Base-by-base conservation (phyloP, 305 asterid genomes). In the Solanum hybrid region DNA sequence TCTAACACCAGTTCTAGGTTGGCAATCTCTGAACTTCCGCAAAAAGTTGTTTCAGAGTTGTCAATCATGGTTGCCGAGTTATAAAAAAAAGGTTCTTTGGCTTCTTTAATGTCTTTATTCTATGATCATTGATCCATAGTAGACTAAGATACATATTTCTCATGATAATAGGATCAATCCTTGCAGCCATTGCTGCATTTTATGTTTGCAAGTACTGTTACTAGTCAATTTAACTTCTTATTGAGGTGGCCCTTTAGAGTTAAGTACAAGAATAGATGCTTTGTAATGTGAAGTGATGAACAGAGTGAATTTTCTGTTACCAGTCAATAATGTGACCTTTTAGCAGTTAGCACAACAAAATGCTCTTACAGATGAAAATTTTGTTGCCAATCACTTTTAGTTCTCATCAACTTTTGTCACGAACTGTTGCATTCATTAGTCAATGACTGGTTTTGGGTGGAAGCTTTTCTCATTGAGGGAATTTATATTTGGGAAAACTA, bases 181-280 rank as follows among this genome's bases (percentile, higher is more conserved):
- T 84, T 51, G 87, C 73, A 84, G 87, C 22, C 87, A 85, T 56
- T 85, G 88, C 88, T 85, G 76, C 76, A 85, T 85, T 31, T 20
- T 69, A 85, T 85, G 87, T 85, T 85, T 85, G 76, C 6, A 10
- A 84, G 76, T 51, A 27, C 24, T 51, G 75, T 56, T 56, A 17
- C 76, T 60, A 6, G 46, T 85, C n/a, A 31, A 32, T 85, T 85
- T 56, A 32, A 31, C 42, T 85, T 56, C n/a, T 31, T 26, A 31
- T 22, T 85, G 36, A 85, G 76, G 46, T 31, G 38, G 4, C 42
- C 75, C 5, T 20, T 29, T 56, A 84, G 22, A 84, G 87, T 51
- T 60, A 31, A 5, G 31, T 69, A 29, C 20, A 29, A 31, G 22
- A 51, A 20, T 60, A 51, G 40, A 84, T 31, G 75, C 42, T 84